These are phyloP conservation scores for Penicillium paxilli DNA, from an alignment of 495 filamentous ascomycete genomes.

Conservation along the genomic window DNA sequence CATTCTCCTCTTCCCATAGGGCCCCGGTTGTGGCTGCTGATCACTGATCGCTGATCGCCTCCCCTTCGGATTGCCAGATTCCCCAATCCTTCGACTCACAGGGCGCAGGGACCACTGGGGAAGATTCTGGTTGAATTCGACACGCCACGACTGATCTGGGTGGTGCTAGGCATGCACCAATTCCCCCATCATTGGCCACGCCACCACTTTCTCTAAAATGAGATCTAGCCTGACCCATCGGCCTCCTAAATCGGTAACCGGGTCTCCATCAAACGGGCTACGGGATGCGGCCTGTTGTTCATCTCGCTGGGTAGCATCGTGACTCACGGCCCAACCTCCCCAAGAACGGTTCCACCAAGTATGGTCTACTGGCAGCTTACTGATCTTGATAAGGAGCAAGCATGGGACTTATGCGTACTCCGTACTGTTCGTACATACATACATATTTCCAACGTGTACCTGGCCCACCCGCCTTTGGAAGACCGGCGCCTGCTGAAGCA, in stretches of 20 bases:
- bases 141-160: not conserved
- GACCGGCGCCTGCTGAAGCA: conserved; percentile 8
- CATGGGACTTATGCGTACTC: no score
- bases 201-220: not conserved
- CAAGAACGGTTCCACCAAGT: not conserved
- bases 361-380: no score
- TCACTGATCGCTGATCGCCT: conserved; percentile 18
- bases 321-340: conserved; percentile 1
- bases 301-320: not conserved
- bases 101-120: conserved; percentile 1
- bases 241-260: not conserved
- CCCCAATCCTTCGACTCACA: conserved; percentile 12
- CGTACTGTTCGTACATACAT: no score
- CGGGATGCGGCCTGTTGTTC: not conserved
- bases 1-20: conserved; percentile 14
- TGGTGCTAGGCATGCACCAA: not conserved
- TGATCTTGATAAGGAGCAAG: not conserved
- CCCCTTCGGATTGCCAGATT: conserved; percentile 2
- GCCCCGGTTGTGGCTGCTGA: conserved; percentile 22
- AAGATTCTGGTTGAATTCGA: not conserved
- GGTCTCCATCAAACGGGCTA: not conserved
- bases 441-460: conserved; percentile 1
- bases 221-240: not conserved
- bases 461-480: not conserved
- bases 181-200: not conserved